phyloP scores from a whole-genome alignment of 1,284 basidiomycete species.

The Bjerkandera adusta region DNA sequence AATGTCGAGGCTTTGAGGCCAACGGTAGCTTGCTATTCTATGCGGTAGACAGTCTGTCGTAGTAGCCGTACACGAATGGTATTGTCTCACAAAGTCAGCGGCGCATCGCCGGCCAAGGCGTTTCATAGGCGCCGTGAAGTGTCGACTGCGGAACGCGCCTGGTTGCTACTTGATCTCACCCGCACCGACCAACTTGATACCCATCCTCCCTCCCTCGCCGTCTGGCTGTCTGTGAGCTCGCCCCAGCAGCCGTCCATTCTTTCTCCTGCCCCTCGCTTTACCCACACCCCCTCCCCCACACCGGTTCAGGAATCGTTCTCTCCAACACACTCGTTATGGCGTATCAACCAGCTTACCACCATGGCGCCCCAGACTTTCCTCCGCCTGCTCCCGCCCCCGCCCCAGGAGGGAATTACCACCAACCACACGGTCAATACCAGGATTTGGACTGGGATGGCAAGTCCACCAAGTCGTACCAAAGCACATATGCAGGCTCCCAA shows the following conservation, averaged over 20 bases:
- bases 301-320: too few species aligned
- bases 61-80: too few species aligned
- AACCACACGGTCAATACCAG: conserved; percentile 18
- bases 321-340: conserved; percentile 19
- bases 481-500: conserved; percentile 65
- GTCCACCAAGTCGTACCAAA: conserved; percentile 56
- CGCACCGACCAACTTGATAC: conserved; percentile 12
- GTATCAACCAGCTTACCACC: conserved; percentile 21
- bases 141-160: neutral
- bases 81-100: too few species aligned
- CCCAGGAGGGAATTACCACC: conserved; percentile 9
- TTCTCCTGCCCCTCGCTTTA: conserved; percentile 4
- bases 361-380: conserved; percentile 18
- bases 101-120: too few species aligned
- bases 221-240: neutral
- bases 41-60: too few species aligned
- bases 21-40: too few species aligned
- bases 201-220: conserved; percentile 5
- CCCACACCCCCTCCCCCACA: neutral
- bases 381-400: conserved; percentile 13
- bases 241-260: conserved; percentile 8
- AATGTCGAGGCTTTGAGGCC: too few species aligned
- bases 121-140: too few species aligned
- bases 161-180: conserved; percentile 1
- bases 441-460: conserved; percentile 23